phyloP scores from a whole-genome alignment of 345 rosid species.

The Eucalyptus marginata region DNA sequence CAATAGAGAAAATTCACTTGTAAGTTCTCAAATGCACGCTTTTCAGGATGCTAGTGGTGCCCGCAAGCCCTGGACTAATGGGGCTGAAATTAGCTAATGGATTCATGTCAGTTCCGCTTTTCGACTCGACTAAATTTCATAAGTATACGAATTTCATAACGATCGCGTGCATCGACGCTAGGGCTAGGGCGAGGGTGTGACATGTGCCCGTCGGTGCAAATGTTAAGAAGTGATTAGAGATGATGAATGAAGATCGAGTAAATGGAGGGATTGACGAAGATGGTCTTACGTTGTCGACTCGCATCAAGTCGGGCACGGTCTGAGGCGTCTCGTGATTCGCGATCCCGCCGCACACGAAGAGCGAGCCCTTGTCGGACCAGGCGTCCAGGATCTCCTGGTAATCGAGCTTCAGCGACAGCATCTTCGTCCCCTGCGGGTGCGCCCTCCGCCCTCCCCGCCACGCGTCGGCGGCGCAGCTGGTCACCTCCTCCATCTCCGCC shows the following conservation, averaged over 20 bases:
- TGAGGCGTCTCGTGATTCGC: constrained; percentile 21
- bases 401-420: constrained; percentile 71
- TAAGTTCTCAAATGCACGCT: background rate
- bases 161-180: background rate
- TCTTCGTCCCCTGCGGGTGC: background rate
- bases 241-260: background rate
- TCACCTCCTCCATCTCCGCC: constrained; percentile 52
- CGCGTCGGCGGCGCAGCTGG: constrained; percentile 10
- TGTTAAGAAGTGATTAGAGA: background rate
- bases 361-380: constrained; percentile 80
- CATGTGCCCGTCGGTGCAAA: background rate
- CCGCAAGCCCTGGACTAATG: background rate
- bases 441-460: background rate
- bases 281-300: constrained; percentile 24
- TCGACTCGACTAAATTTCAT: background rate
- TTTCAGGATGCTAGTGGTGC: background rate
- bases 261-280: background rate
- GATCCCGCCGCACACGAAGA: constrained; percentile 28
- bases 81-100: background rate
- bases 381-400: constrained; percentile 68
- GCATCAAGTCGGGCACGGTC: constrained; percentile 56
- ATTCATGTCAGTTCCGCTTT: background rate
- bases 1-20: background rate
- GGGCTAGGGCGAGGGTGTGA: background rate
- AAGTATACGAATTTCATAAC: background rate